Evolutionary conservation across 208 protist species (phyloP).

Genomic region (Acanthamoeba castellanii): DNA sequence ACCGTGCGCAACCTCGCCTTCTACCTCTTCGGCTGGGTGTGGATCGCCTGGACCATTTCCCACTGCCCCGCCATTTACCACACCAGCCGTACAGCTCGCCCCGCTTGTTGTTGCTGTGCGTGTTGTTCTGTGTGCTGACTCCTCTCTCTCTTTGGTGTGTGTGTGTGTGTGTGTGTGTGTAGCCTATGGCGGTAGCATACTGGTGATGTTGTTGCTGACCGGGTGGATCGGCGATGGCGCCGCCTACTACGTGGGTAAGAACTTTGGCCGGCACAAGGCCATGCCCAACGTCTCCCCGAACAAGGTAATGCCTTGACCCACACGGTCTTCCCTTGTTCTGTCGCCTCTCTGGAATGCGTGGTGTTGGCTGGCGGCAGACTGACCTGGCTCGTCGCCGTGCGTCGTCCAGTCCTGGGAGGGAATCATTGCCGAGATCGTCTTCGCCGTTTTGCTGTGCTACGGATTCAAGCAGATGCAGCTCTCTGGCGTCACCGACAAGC

Average conservation of each 20-base stretch:
- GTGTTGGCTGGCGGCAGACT: neutral
- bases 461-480: slow-evolving; percentile 58
- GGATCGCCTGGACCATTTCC: slow-evolving; percentile 61
- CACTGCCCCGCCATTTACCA: slow-evolving; percentile 40
- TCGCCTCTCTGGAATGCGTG: neutral
- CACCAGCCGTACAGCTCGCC: neutral
- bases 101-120: neutral
- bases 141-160: neutral
- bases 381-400: neutral
- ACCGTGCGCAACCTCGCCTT: slow-evolving; percentile 6
- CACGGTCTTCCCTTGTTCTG: neutral
- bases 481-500: slow-evolving; percentile 38
- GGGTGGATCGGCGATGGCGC: slow-evolving; percentile 57
- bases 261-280: slow-evolving; percentile 65
- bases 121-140: neutral
- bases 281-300: slow-evolving; percentile 62
- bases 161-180: neutral
- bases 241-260: slow-evolving; percentile 62
- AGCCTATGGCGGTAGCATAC: slow-evolving; percentile 5
- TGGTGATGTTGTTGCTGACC: slow-evolving; percentile 28
- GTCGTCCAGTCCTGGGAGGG: slow-evolving; percentile 12
- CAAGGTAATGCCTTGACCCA: slow-evolving; percentile 16
- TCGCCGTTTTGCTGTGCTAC: slow-evolving; percentile 17
- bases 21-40: slow-evolving; percentile 56
- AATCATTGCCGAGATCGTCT: slow-evolving; percentile 56